Evolutionary conservation across 2,329 filamentous ascomycete species (phyloP), one percentile per base, ranked within the genome.

Genomic region (Calonectria hongkongensis): DNA sequence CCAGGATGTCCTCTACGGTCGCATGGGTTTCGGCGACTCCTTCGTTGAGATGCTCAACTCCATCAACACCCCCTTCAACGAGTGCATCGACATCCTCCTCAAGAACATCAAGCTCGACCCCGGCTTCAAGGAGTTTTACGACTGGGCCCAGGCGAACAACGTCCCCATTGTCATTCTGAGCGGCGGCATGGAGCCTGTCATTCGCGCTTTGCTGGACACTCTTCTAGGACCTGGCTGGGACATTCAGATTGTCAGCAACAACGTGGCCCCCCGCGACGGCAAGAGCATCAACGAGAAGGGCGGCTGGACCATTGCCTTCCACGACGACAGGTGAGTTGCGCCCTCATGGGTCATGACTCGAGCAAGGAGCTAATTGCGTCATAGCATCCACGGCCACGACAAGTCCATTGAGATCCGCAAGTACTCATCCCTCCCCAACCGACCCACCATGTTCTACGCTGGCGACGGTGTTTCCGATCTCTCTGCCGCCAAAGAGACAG

Each of bases 31-130:
- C 88, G 92, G 95, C 85, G 94, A 97, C 82, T 92, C 93, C 56
- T 98, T 98, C 89, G 90, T 91, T 81, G 92, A 94, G 78, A 98
- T 98, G 96, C 93, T 99, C 85, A 94, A 97, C 84, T 96, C 93
- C 81, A 90, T 98, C 85, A 91, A 89, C 70, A 92, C 90, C 28
- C 95, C 96, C 7, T 98, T 94, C 85, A 88, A 94, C 80, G 87
- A 96, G 84, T 98, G 96, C 85, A 92, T 98, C 82, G 87, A 93
- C 72, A 92, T 92, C 72, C 90, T 98, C 15, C 89, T 94, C 75
- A 87, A 93, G 80, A 95, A 97, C 86, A 96, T 98, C 88, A 91
- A 93, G 82, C 90, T 98, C 62, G 97, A 99, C 86, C 95, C 95
- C 0, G 89, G 93, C 79, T 99, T 98, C 88, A 92, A 91, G 81